phyloP scores from a whole-genome alignment of 371 early-diverging fungal species.

The Syncephalastrum sp. region DNA sequence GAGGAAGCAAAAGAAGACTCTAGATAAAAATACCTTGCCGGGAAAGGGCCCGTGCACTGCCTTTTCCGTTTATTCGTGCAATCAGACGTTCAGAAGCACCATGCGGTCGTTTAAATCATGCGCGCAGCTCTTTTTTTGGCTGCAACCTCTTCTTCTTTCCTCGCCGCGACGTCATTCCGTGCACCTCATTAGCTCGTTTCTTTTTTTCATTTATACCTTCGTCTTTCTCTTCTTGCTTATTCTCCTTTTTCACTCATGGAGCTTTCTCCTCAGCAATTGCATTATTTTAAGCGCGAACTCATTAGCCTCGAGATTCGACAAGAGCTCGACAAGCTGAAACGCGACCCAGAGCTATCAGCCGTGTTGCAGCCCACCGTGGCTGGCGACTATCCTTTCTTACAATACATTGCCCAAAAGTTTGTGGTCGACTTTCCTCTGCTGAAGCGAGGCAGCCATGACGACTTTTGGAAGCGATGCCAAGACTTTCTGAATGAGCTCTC shows the following conservation, averaged over 20 bases:
- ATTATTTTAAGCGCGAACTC: constrained; percentile 34
- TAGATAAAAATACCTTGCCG: no score
- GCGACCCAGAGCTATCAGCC: constrained; percentile 10
- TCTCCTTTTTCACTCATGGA: constrained; percentile 10
- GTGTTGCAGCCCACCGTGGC: constrained; percentile 1
- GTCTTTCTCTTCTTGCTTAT: background rate
- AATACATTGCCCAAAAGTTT: constrained; percentile 24
- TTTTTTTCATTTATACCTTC: background rate
- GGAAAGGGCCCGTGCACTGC: no score
- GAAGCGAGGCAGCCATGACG: constrained; percentile 19
- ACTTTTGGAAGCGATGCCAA: constrained; percentile 32
- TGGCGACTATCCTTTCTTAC: constrained; percentile 22
- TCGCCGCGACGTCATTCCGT: background rate
- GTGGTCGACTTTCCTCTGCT: constrained; percentile 32
- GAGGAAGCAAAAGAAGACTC: no score
- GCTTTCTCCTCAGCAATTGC: constrained; percentile 22
- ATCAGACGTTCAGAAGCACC: no score
- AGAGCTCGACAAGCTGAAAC: constrained; percentile 20
- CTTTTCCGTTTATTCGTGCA: no score
- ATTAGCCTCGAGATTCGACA: constrained; percentile 19
- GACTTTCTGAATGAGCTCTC: constrained; percentile 24
- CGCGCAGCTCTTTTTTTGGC: constrained; percentile 1
- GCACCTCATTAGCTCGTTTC: background rate
- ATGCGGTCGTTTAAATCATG: background rate
- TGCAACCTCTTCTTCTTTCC: background rate